phyloP scores from a whole-genome alignment of 2,329 filamentous ascomycete genomes.

The Phyllachora maydis region DNA sequence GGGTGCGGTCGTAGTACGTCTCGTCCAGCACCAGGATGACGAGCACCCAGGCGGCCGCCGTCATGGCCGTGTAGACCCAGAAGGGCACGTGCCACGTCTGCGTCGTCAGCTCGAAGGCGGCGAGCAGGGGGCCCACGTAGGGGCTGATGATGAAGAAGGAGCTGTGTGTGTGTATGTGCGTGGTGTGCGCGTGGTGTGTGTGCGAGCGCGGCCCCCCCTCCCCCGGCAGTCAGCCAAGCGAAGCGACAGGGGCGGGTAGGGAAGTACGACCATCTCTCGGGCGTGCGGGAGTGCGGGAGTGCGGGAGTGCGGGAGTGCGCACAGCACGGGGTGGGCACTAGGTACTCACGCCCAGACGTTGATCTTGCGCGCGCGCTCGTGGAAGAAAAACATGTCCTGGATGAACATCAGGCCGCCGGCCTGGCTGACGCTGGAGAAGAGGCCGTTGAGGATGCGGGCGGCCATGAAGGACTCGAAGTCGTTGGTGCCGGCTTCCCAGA shows the following conservation, averaged over 20 bases:
- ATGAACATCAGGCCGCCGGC: conserved; percentile 27
- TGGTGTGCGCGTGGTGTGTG: too few relatives aligned
- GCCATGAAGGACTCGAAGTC: conserved; percentile 13
- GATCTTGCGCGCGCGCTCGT: conserved; percentile 28
- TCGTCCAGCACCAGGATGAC: conserved; percentile 21
- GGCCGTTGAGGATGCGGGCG: conserved; percentile 23
- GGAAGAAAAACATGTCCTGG: conserved; percentile 39
- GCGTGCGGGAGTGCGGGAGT: too few relatives aligned
- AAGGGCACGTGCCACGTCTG: conserved; percentile 23
- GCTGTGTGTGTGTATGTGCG: conserved; percentile 5
- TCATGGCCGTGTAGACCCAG: conserved; percentile 22
- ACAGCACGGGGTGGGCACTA: conserved; percentile 2
- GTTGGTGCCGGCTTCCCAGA: conserved; percentile 8
- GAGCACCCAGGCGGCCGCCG: conserved; percentile 14
- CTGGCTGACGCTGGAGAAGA: conserved; percentile 23
- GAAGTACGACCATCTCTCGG: too few relatives aligned
- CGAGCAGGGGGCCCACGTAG: conserved; percentile 21
- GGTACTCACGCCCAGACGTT: conserved; percentile 20
- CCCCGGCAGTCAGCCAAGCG: too few relatives aligned
- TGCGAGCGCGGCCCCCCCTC: too few relatives aligned
- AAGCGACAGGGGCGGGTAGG: too few relatives aligned
- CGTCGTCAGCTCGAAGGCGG: conserved; percentile 25
- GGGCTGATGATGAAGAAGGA: conserved; percentile 18
- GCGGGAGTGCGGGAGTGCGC: conserved; percentile 1
- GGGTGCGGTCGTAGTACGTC: conserved; percentile 24